phyloP scores from a whole-genome alignment of 805 yeast genomes.

The Kodamaea sagamina region DNA sequence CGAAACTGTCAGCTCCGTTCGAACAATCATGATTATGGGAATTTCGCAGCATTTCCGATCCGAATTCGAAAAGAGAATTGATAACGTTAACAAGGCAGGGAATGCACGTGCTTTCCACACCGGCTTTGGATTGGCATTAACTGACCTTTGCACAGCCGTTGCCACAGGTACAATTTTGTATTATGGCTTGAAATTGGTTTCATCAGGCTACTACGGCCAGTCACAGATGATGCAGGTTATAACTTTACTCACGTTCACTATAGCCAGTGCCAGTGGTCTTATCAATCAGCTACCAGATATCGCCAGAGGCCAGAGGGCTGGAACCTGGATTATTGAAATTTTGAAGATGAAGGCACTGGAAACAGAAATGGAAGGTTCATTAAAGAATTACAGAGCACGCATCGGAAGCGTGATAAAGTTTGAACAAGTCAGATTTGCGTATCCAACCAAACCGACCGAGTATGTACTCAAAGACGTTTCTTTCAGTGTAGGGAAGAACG shows the following conservation, averaged over 20 bases:
- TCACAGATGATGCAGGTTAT: constrained; percentile 67
- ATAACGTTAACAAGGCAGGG: constrained; percentile 41
- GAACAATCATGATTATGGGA: constrained; percentile 62
- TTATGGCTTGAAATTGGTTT: constrained; percentile 77
- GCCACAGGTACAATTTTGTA: constrained; percentile 76
- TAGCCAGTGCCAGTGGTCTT: constrained; percentile 60
- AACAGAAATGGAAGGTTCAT: constrained; percentile 40
- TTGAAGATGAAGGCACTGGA: constrained; percentile 33
- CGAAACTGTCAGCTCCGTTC: constrained; percentile 59
- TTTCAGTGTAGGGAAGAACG: constrained; percentile 46
- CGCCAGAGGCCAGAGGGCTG: constrained; percentile 77
- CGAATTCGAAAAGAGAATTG: constrained; percentile 35
- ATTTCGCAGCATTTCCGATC: constrained; percentile 49
- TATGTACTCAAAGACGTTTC: constrained; percentile 43
- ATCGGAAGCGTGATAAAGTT: constrained; percentile 38
- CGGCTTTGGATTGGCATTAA: constrained; percentile 67
- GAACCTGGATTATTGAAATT: constrained; percentile 48
- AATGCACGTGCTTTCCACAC: constrained; percentile 54
- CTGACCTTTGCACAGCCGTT: constrained; percentile 53
- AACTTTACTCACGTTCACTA: constrained; percentile 70
- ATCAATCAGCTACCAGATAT: constrained; percentile 75
- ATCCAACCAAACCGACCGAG: constrained; percentile 36
- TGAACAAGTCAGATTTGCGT: constrained; percentile 49
- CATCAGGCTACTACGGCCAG: constrained; percentile 53
- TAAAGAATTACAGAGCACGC: constrained; percentile 32